These are phyloP conservation scores for Paecilomyces dactylethromorphus DNA, from an alignment of 2,329 filamentous ascomycete species.

Conservation along the genomic window DNA sequence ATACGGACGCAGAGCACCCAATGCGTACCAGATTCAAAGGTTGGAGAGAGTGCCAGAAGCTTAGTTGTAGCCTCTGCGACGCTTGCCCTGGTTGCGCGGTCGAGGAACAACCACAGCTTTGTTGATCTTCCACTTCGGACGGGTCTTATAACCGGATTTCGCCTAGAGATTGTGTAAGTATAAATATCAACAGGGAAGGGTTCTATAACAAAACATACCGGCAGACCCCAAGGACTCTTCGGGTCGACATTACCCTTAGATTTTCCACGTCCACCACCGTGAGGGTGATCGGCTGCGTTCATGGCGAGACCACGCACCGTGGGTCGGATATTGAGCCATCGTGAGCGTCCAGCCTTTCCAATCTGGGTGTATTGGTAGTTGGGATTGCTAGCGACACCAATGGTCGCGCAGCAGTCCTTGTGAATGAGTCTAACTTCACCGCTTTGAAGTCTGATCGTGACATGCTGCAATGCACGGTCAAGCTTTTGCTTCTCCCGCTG, in stretches of 20 bases:
- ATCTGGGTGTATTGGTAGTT: conserved; percentile 85
- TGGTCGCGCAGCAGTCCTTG: conserved; percentile 88
- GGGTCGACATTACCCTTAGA: conserved; percentile 97
- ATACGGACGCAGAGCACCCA: background rate
- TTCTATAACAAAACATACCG: conserved; percentile 55
- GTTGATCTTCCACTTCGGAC: conserved; percentile 82
- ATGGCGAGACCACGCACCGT: conserved; percentile 97
- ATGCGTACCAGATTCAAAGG: conserved; percentile 1
- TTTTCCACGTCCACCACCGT: conserved; percentile 98
- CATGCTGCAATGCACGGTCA: conserved; percentile 64
- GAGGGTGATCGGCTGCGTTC: conserved; percentile 98
- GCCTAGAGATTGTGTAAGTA: conserved; percentile 27
- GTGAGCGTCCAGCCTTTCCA: conserved; percentile 87
- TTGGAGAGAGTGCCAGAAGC: background rate
- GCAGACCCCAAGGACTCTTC: conserved; percentile 92
- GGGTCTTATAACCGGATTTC: conserved; percentile 72
- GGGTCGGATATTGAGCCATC: conserved; percentile 90
- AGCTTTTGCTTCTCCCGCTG: conserved; percentile 33
- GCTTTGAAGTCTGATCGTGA: conserved; percentile 81
- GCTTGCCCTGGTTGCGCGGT: conserved; percentile 84
- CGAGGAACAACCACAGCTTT: conserved; percentile 82
- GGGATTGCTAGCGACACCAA: conserved; percentile 89
- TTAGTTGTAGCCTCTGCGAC: conserved; percentile 59
- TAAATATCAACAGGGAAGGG: background rate
- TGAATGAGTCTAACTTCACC: conserved; percentile 86